A percentile compares a stretch with the other conserved stretches of the same genome.
phyloP scores from a whole-genome alignment of 140 eudicot genomes.

The Senecio squalidus region DNA sequence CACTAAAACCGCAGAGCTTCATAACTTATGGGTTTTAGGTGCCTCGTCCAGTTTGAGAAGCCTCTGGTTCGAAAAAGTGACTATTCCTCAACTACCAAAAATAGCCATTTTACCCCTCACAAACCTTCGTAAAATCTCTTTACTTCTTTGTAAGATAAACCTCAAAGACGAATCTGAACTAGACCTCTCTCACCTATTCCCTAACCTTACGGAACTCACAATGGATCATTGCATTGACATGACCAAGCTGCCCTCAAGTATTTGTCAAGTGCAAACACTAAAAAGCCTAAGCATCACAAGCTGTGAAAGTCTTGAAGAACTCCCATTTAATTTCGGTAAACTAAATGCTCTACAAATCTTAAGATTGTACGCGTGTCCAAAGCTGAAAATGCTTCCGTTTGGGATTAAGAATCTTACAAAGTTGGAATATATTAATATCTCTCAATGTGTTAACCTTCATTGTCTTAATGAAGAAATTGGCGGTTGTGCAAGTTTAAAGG shows the following conservation, averaged over 20 bases:
- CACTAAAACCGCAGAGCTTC: slow-evolving; percentile 49
- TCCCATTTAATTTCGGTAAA: slow-evolving; percentile 60
- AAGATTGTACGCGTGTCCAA: slow-evolving; percentile 79
- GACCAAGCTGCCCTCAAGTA: slow-evolving; percentile 49
- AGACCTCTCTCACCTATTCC: slow-evolving; percentile 60
- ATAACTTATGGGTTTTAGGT: slow-evolving; percentile 45
- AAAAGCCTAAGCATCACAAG: slow-evolving; percentile 65
- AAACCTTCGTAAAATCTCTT: slow-evolving; percentile 53
- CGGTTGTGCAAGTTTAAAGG: slow-evolving; percentile 52
- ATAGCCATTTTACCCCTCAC: slow-evolving; percentile 45
- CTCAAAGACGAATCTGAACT: slow-evolving; percentile 31
- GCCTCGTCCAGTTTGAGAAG: slow-evolving; percentile 54
- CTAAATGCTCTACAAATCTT: slow-evolving; percentile 39
- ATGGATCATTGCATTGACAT: slow-evolving; percentile 80
- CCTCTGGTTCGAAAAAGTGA: slow-evolving; percentile 73
- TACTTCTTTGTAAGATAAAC: slow-evolving; percentile 64
- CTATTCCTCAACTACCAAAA: slow-evolving; percentile 50
- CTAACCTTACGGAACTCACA: slow-evolving; percentile 65
- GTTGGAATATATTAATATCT: slow-evolving; percentile 60
- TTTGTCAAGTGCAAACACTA: slow-evolving; percentile 46
- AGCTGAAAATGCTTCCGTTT: slow-evolving; percentile 45
- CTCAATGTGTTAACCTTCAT: slow-evolving; percentile 65
- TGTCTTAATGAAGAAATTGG: slow-evolving; percentile 62
- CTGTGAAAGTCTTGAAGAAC: slow-evolving; percentile 66
- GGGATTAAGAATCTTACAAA: slow-evolving; percentile 51